Evolutionary conservation across 306 rosid genomes (phyloP), one percentile per base, ranked within the genome.

Genomic region (Lathyrus sativus): DNA sequence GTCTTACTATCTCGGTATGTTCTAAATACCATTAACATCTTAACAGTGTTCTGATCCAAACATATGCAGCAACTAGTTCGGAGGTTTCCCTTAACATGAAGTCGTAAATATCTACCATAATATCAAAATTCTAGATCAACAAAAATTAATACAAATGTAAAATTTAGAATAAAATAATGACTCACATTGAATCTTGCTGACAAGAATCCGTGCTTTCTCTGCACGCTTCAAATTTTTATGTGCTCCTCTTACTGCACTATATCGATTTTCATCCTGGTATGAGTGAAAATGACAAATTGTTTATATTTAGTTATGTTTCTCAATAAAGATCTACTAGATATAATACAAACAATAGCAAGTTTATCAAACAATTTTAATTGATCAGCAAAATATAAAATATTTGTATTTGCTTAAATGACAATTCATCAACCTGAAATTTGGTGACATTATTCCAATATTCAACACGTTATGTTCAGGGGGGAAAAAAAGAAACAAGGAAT

Each of bases 211-310:
- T 43, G 95, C 98, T 85, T 92, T 92, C 80, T 92, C 98, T 31
- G 96, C 96, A 45, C 95, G 98, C 71, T 84, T 88, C 73, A 92
- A 83, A 80, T 87, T 92, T 82, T 84, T 92, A 83, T 92, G 98
- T 0, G 92, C 98, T 77, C 98, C 98, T 84, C 89, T 81, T 71
- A 91, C 92, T 13, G 95, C 95, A 71, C 80, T 89, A 39, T 87
- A 92, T 37, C 98, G 87, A 75, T 92, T 92, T 81, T 86, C 89
- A 79, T 92, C 98, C 98, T 89, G 78, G 71, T 41, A 70, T 53
- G 29, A 54, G 18, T 39, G 51, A 33, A 82, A 70, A 54, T 11
- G 56, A 29, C 46, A 67, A 43, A 72, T 12, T 38, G 46, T 43
- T 11, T 43, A 48, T 43, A 45, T 53, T 57, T 31, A 7, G 58